phyloP scores from a whole-genome alignment of 179 eudicot species.

The Patellifolia procumbens region DNA sequence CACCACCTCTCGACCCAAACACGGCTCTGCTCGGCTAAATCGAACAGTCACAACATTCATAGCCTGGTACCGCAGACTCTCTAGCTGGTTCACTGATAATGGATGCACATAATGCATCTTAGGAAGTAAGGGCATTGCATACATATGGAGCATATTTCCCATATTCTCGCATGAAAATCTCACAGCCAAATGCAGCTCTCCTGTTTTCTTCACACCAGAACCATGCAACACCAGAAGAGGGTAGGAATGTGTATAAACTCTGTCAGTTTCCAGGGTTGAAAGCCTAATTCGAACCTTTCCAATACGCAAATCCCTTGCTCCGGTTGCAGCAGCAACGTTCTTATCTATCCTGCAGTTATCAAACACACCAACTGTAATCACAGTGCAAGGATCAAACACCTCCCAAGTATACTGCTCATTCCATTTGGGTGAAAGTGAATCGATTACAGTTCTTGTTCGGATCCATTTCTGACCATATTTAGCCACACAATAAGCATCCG shows the following conservation, averaged over 20 bases:
- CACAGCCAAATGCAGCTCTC: conserved; percentile 48
- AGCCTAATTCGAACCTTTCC: conserved; percentile 51
- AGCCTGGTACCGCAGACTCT: conserved; percentile 40
- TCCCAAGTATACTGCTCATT: conserved; percentile 56
- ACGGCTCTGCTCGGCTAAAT: conserved; percentile 41
- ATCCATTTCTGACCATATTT: conserved; percentile 59
- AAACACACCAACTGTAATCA: conserved; percentile 47
- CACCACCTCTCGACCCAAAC: conserved; percentile 47
- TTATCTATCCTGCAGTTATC: conserved; percentile 42
- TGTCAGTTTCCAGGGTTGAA: conserved; percentile 44
- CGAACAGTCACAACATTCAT: conserved; percentile 37
- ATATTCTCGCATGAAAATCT: conserved; percentile 43
- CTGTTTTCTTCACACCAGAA: conserved; percentile 50
- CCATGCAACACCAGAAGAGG: conserved; percentile 44
- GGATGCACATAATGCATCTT: conserved; percentile 49
- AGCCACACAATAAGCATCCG: conserved; percentile 53
- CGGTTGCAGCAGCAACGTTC: conserved; percentile 25
- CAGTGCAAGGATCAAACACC: conserved; percentile 54
- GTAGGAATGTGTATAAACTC: conserved; percentile 50
- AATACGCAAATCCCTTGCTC: conserved; percentile 36
- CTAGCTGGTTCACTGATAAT: conserved; percentile 42
- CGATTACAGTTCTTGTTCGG: conserved; percentile 41
- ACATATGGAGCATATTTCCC: conserved; percentile 49
- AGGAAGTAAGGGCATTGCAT: conserved; percentile 37
- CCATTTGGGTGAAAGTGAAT: conserved; percentile 44